Evolutionary conservation across 2,329 filamentous ascomycete species (phyloP).

Genomic region (Pseudogymnoascus sp.): DNA sequence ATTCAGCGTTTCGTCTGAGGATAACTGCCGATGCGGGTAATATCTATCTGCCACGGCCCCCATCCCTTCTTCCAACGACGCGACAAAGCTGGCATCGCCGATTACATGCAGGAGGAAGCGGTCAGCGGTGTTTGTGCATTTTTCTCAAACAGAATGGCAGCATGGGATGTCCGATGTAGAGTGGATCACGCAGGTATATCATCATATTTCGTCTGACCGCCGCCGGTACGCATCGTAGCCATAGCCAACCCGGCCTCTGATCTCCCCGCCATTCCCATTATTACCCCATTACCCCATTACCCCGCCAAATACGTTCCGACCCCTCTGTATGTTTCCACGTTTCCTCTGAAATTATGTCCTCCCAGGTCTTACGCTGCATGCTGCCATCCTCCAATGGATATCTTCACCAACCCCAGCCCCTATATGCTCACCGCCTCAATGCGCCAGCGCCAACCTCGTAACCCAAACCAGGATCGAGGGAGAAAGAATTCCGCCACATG

Average conservation of each 20-base stretch:
- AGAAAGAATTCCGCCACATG: background rate
- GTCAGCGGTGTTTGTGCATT: background rate
- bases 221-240: background rate
- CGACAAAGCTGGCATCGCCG: background rate
- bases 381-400: background rate
- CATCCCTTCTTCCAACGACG: background rate
- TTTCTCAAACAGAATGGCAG: background rate
- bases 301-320: background rate
- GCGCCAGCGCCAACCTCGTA: background rate
- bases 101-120: background rate
- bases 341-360: background rate
- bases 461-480: background rate
- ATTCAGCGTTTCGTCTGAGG: background rate
- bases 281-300: background rate
- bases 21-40: background rate
- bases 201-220: background rate
- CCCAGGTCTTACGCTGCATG: background rate
- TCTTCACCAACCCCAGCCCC: background rate
- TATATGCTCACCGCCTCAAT: background rate
- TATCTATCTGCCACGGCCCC: background rate
- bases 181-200: background rate
- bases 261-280: background rate
- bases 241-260: background rate
- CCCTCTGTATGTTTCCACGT: background rate
- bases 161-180: background rate